A percentile compares a stretch with the other conserved stretches of the same genome.
phyloP scores from a whole-genome alignment of 768 basidiomycete species.

The Leucogyrophana mollusca region DNA sequence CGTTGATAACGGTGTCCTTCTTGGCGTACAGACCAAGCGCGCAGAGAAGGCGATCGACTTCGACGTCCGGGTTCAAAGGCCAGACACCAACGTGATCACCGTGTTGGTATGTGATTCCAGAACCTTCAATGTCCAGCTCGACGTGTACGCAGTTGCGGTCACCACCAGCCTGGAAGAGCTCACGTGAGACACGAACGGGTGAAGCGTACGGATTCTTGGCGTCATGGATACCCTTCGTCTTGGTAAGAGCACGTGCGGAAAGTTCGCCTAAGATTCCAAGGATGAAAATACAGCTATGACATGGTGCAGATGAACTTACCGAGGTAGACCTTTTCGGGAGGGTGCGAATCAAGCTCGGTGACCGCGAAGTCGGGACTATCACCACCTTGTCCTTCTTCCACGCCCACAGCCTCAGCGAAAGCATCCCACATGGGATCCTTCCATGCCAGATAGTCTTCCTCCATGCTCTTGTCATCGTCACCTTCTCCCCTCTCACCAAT shows the following conservation, averaged over 20 bases:
- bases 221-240: slow-evolving; percentile 94
- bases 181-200: slow-evolving; percentile 71
- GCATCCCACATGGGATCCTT: slow-evolving; percentile 97
- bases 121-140: slow-evolving; percentile 91
- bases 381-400: slow-evolving; percentile 95
- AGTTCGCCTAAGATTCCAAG: slow-evolving; percentile 67
- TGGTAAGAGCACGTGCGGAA: slow-evolving; percentile 89
- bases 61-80: slow-evolving; percentile 91
- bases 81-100: slow-evolving; percentile 98
- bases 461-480: slow-evolving; percentile 99
- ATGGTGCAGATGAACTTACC: slow-evolving; percentile 47
- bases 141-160: slow-evolving; percentile 93
- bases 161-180: slow-evolving; percentile 73
- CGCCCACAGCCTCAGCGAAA: slow-evolving; percentile 77
- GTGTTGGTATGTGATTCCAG: slow-evolving; percentile 97
- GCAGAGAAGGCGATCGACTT: slow-evolving; percentile 86
- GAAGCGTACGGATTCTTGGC: slow-evolving; percentile 96
- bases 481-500: slow-evolving; percentile 93
- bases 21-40: slow-evolving; percentile 82
- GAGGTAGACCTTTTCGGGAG: slow-evolving; percentile 88
- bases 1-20: slow-evolving; percentile 80
- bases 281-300: not conserved
- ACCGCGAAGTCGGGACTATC: slow-evolving; percentile 94
- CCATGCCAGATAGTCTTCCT: slow-evolving; percentile 99
- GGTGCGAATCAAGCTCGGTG: slow-evolving; percentile 72